Evolutionary conservation across 2,329 filamentous ascomycete species (phyloP), one percentile per base, ranked within the genome.

Genomic region (Aspergillus nomiae): DNA sequence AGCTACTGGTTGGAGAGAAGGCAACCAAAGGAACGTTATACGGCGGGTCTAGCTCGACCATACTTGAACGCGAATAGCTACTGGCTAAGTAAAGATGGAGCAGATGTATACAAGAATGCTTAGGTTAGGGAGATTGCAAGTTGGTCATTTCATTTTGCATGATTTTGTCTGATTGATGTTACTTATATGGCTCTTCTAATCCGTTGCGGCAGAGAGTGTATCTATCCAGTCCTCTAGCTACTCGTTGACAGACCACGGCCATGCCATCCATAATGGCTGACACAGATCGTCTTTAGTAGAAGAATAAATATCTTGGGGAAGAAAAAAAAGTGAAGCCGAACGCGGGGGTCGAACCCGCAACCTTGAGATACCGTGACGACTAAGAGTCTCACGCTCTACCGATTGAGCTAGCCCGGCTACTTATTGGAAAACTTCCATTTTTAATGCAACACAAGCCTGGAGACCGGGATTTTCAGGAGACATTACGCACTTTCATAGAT

Each of bases 301-400:
- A 2, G 21, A 24, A 24, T 24, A 24, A 24, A 24, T 24, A 24
- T 24, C 21, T 24, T 24, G 21, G 26, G 26, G 26, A 4, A 12
- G 24, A 54, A 55, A 55, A 54, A 55, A 55, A 55, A 55, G 11
- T 3, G n/a, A 59, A 77, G 75, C 76, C 76, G 71, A 77, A 78
- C 75, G 76, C 73, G 77, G 76, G 76, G 77, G 73, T 78, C 75
- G 76, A 78, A 78, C 77, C 76, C 76, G 73, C 76, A 77, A 68
- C 72, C 71, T 74, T 75, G 74, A 73, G 75, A 73, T 75, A 41
- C 51, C 51, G 51, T 55, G 51, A 55, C 3, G 51, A 55, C 32
- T 79, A 82, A 81, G 78, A 81, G 78, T 77, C 79, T 79, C 79
- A 81, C 75, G 76, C 75, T 77, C 76, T 81, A 80, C 55, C 55